Evolutionary conservation across 2,329 filamentous ascomycete species (phyloP), one percentile per base, ranked within the genome.

Genomic region (Coleophoma eucalyptorum): DNA sequence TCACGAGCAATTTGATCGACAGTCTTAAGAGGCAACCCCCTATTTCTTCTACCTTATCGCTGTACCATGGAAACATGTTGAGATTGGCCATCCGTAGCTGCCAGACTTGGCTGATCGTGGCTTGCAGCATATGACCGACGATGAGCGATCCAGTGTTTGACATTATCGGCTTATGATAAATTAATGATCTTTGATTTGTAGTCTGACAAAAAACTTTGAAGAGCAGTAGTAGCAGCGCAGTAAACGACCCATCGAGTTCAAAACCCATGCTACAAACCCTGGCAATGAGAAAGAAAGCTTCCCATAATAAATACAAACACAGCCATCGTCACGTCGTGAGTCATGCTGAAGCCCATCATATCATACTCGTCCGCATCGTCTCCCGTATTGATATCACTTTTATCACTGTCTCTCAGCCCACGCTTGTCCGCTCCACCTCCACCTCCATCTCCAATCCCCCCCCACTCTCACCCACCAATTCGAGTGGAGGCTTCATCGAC

Each of bases 231-330:
- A 21, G 42, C 42, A 26, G n/a, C 42, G 26, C 42, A 44, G 19
- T 20, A 44, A 31, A 44, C 31, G 13, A 44, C 42, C 41, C 16
- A 13, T 20, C 18, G 20, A 44, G 31, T 20, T 26, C 42, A 8
- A 44, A 31, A 26, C 26, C 26, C 42, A 44, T 44, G 42, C 42
- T 44, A 26, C 26, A 19, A 44, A 33, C 20, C 42, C 26, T 26
- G 3, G 31, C 31, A 26, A 44, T 32, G 26, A 44, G 42, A 44
- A 44, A 32, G 42, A 21, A 38, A 38, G 35, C 42, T 26, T 31
- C 31, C 21, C 42, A 44, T 44, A 44, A 44, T 44, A 44, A 44
- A 26, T 44, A 44, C 42, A 44, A 44, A 44, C 42, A 44, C 42
- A 44, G 42, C 26, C 26, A 12, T 26, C 42, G 42, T 44, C 42